Evolutionary conservation across 1,139 yeast genomes (phyloP), one percentile per base, ranked within the genome.

Genomic region (Zygoascus sp.): DNA sequence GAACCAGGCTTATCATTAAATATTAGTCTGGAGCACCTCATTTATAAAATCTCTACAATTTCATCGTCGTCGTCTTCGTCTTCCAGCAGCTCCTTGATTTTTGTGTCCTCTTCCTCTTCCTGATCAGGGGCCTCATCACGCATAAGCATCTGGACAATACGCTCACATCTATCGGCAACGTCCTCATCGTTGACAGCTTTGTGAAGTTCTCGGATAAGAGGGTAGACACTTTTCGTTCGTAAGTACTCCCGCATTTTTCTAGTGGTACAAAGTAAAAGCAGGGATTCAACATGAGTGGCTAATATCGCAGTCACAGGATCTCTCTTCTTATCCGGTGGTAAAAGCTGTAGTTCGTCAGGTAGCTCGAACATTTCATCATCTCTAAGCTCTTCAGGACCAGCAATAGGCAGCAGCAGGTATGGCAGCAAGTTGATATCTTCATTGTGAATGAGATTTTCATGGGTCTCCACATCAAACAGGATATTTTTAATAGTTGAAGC

Each of bases 401-500:
- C 84, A 54, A 92, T 75, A 8, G 97, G 97, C 43, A 86, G 72
- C 49, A 90, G 72, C 32, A 92, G 75, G 60, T 85, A 88, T 5
- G 96, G 95, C 57, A 92, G 72, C 32, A 90, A 61, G 58, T 90
- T 87, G 50, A 88, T 80, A 16, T 75, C 71, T 44, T 77, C 80
- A 57, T 85, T 83, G 10, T 67, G 70, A 32, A 88, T 66, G 42
- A 92, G 70, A 32, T 64, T 66, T 58, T 69, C 68, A 60, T 92
- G 97, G 37, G 77, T 68, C 39, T 81, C 77, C 2, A 87, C 73
- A 61, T 90, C 96, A 61, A 92, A 92, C 45, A 90, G 70, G 0
- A 94, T 79, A 67, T 92, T 92, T 62, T 92, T 92, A 56, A 92
- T 85, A 4, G 96, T 86, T 2, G 95, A 84, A 0, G 96, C 95